Base-by-base conservation (phyloP, 2,329 filamentous ascomycete genomes). In the Beauveria bassiana region DNA sequence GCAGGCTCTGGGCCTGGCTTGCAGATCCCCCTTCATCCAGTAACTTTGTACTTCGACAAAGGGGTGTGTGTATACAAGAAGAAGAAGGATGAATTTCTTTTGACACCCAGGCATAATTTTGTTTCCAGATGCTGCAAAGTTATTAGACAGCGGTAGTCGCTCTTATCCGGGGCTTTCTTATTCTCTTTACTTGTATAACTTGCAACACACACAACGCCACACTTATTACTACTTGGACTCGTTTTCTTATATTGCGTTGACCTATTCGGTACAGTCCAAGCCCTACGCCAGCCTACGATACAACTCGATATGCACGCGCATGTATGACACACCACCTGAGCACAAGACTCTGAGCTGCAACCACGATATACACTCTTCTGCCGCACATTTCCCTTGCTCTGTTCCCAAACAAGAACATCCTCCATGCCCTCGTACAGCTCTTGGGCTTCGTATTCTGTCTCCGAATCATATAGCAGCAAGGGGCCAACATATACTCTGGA, bases 141-240 rank as follows among this genome's bases (percentile, higher is more conserved):
- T 59, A 60, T 60, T 60, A 60, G 38, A 60, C 49, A 47, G 26
- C 49, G 40, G 40, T 18, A 46, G 49, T 60, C 49, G 49, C 57
- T 46, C 57, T 18, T 43, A 10, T 49, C 22, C 22, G 22, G 7
- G 16, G 8, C 40, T 31, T 45, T 7, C 49, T 10, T 22, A 22
- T 7, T n/a, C 28, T 53, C 16, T n/a, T 59, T 40, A 18, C 38
- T 34, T 46, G 8, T 22, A 46, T 22, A 22, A 1, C 28, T 18
- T 40, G 7, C 53, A 57, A 28, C 6, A 3, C 6, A 3, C 26
- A 38, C n/a, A 43, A 34, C 26, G 46, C 24, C 43, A 40, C 22
- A 46, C 34, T 53, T 59, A 47, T 38, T 26, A 53, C n/a, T 31
- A 22, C 46, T 43, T 8, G n/a, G n/a, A 24, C 34, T 51, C 31